Conservation (phyloP, 768 basidiomycete species). For the Suillus occidentalis region DNA sequence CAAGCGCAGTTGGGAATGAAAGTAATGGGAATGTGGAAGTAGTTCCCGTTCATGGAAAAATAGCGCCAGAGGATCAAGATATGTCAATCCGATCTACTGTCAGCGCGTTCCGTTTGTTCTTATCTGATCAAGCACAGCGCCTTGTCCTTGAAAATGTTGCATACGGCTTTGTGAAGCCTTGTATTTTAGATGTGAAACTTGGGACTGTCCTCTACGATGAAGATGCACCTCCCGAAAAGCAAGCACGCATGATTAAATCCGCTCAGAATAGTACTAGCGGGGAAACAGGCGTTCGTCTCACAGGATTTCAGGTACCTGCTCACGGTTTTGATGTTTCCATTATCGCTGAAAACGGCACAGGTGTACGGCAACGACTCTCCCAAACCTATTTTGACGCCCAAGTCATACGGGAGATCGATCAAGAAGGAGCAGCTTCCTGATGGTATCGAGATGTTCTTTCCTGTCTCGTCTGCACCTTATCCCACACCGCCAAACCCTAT, state of each 20-base stretch:
- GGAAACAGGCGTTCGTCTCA: constrained; percentile 78
- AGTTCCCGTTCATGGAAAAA: constrained; percentile 16
- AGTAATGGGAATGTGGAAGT: constrained; percentile 6
- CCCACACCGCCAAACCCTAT: neutral
- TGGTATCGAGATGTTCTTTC: constrained; percentile 83
- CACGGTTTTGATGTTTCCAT: neutral
- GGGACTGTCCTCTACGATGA: constrained; percentile 88
- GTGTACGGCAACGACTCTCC: constrained; percentile 66
- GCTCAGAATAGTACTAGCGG: constrained; percentile 71
- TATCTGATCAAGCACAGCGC: constrained; percentile 45
- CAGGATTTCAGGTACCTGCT: constrained; percentile 79
- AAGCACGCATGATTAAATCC: constrained; percentile 68
- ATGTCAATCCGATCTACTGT: constrained; percentile 25
- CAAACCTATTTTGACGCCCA: constrained; percentile 63
- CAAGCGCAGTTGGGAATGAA: constrained; percentile 13
- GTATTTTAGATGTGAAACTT: constrained; percentile 90
- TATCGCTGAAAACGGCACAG: constrained; percentile 36
- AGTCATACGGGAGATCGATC: constrained; percentile 77
- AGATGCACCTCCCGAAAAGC: constrained; percentile 66
- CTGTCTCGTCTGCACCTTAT: constrained; percentile 36
- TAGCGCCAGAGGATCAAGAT: constrained; percentile 43
- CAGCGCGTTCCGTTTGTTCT: neutral
- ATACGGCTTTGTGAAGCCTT: constrained; percentile 72
- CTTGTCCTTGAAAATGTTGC: constrained; percentile 86
- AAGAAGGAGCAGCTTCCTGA: constrained; percentile 64